Evolutionary conservation across 1,284 basidiomycete species (phyloP).

Genomic region (Ceratobasidium sp.): DNA sequence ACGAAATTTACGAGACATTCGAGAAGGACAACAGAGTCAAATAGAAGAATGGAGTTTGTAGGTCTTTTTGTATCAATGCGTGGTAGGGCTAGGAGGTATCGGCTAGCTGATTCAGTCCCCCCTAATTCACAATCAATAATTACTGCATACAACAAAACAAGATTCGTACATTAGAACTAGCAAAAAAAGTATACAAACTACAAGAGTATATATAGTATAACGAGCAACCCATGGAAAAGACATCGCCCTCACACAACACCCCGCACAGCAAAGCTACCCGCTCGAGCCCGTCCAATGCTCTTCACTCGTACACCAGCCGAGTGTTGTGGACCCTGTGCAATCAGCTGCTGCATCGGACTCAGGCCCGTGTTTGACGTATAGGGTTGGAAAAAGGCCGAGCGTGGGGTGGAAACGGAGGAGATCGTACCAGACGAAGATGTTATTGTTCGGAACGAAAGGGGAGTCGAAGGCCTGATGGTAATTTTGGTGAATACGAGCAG

Average conservation of each 20-base stretch:
- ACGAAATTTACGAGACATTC: too few species aligned
- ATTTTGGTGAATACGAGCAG: not conserved
- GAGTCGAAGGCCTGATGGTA: not conserved
- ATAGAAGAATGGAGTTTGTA: too few species aligned
- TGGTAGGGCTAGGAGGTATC: too few species aligned
- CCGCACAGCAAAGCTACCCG: slow-evolving; percentile 23
- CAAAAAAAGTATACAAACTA: not conserved
- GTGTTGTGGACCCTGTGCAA: not conserved
- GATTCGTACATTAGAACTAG: not conserved
- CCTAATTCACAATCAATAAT: too few species aligned
- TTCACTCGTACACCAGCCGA: not conserved
- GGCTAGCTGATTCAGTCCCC: too few species aligned
- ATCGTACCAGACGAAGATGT: slow-evolving; percentile 25
- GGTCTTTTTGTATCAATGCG: too few species aligned
- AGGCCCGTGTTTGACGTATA: not conserved
- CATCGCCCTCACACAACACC: not conserved
- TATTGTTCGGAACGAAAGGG: not conserved
- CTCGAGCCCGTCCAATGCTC: not conserved
- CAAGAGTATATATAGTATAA: not conserved
- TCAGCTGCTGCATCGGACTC: slow-evolving; percentile 13
- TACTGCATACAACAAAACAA: not conserved
- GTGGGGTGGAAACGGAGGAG: slow-evolving; percentile 4
- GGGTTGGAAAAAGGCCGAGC: slow-evolving; percentile 3
- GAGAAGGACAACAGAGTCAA: too few species aligned
- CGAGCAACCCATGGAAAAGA: not conserved